These are phyloP conservation scores for Papilionanthe hybrid DNA, from an alignment of 116 monocot species.

Conservation along the genomic window DNA sequence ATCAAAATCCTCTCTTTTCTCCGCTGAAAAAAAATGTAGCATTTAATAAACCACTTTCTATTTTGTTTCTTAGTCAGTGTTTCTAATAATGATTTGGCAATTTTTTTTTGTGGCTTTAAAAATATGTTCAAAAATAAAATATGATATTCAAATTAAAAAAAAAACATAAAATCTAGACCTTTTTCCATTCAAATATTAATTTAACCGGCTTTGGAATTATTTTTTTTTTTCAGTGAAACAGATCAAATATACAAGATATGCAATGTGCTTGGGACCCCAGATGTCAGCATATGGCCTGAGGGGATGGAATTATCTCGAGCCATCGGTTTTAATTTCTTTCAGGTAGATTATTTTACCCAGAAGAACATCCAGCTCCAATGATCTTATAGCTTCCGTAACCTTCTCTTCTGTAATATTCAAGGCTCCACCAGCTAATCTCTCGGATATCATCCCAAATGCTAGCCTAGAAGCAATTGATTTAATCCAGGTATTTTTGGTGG, in stretches of 20 bases:
- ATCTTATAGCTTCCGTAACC: neutral
- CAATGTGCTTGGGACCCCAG: slow-evolving; percentile 65
- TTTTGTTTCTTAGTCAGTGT: neutral
- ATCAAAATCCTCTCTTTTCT: neutral
- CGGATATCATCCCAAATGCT: slow-evolving; percentile 67
- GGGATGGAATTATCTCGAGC: slow-evolving; percentile 40
- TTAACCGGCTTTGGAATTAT: slow-evolving; percentile 5
- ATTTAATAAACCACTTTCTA: neutral
- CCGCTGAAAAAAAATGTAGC: neutral
- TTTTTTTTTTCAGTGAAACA: slow-evolving; percentile 53
- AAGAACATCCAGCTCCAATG: neutral
- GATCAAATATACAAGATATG: slow-evolving; percentile 93
- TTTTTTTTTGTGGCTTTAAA: neutral
- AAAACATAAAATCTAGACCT: neutral
- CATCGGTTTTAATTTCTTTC: slow-evolving; percentile 48
- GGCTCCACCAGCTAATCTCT: slow-evolving; percentile 52
- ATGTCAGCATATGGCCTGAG: slow-evolving; percentile 65
- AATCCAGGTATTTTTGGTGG: slow-evolving; percentile 38
- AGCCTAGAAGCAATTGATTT: slow-evolving; percentile 80
- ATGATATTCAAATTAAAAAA: neutral
- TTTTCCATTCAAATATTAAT: neutral
- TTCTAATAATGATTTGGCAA: neutral
- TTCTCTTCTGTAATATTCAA: slow-evolving; percentile 20
- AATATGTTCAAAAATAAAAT: neutral
- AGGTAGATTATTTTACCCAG: slow-evolving; percentile 34